These are phyloP conservation scores for Vigna trinervia DNA, from an alignment of 306 rosid species.

Conservation along the genomic window DNA sequence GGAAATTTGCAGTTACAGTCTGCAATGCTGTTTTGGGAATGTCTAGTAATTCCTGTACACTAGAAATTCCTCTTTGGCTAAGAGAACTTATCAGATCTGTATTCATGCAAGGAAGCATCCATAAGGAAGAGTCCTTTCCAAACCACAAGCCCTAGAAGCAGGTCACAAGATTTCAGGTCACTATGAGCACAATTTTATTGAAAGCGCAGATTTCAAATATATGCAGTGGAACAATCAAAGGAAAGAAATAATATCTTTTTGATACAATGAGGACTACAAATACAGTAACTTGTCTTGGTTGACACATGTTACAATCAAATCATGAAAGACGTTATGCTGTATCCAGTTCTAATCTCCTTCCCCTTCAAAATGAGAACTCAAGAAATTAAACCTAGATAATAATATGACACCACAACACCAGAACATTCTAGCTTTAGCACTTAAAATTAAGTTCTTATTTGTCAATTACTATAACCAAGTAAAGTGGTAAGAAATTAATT, in stretches of 20 bases:
- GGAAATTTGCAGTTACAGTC: conserved; percentile 67
- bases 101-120: conserved; percentile 97
- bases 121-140: conserved; percentile 76
- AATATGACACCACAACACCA: background rate
- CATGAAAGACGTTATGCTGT: conserved; percentile 1
- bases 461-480: conserved; percentile 1
- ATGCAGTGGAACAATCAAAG: background rate
- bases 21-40: conserved; percentile 74
- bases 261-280: conserved; percentile 27
- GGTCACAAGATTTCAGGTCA: conserved; percentile 39
- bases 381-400: conserved; percentile 12
- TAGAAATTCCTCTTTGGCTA: conserved; percentile 58
- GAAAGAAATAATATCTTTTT: conserved; percentile 23
- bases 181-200: conserved; percentile 11
- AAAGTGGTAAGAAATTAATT: background rate
- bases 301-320: background rate
- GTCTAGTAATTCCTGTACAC: conserved; percentile 70
- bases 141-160: conserved; percentile 87
- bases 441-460: conserved; percentile 14
- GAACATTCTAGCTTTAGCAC: conserved; percentile 15
- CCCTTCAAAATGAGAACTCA: background rate
- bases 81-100: conserved; percentile 65
- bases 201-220: conserved; percentile 3
- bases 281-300: background rate
- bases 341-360: background rate